phyloP scores from a whole-genome alignment of 2,329 filamentous ascomycete species.

The Pseudogymnoascus sp. region DNA sequence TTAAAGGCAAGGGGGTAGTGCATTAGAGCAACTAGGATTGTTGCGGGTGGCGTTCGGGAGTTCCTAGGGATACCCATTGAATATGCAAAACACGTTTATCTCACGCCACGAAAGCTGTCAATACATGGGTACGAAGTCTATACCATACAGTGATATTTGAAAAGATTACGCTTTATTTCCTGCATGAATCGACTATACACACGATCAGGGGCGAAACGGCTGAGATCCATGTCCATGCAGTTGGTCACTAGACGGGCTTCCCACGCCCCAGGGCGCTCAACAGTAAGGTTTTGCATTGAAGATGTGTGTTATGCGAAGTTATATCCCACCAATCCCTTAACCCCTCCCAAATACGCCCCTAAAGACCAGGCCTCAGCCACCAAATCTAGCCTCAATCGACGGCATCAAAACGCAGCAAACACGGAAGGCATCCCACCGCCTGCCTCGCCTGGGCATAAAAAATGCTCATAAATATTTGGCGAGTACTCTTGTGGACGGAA shows the following conservation, averaged over 20 bases:
- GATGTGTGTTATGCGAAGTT: background rate
- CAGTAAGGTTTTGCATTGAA: conserved; percentile 2
- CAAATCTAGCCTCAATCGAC: conserved; percentile 7
- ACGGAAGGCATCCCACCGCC: background rate
- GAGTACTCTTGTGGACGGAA: background rate
- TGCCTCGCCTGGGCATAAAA: background rate
- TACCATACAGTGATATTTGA: background rate
- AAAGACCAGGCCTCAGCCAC: conserved; percentile 4
- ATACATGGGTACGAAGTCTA: background rate
- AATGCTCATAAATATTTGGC: conserved; percentile 1
- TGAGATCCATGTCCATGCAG: background rate
- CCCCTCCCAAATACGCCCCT: conserved; percentile 3
- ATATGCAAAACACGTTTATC: background rate
- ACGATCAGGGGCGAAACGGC: background rate
- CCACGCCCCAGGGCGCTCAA: background rate
- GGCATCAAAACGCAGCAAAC: conserved; percentile 3
- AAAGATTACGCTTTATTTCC: background rate
- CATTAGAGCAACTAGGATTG: background rate
- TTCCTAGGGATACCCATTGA: conserved; percentile 3
- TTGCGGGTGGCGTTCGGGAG: conserved; percentile 1
- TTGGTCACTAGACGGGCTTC: background rate
- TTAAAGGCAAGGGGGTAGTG: background rate
- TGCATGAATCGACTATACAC: too few relatives aligned
- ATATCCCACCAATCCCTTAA: conserved; percentile 2
- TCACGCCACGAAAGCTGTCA: background rate